A percentile compares a stretch with the other conserved stretches of the same genome.
Conservation (phyloP, 768 basidiomycete species). For the Trametes cinnabarina region DNA sequence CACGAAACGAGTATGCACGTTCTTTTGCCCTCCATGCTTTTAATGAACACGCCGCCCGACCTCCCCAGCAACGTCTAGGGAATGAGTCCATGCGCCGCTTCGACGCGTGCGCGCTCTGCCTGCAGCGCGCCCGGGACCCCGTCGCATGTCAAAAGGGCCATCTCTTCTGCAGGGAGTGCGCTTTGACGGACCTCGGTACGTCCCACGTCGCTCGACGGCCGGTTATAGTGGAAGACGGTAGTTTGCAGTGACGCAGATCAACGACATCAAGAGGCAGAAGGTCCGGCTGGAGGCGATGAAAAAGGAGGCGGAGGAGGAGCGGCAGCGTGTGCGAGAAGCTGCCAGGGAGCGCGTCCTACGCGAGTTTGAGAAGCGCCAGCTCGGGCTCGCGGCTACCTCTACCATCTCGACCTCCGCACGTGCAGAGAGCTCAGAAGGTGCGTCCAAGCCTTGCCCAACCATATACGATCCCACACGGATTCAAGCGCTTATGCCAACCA, state of each 20-base stretch:
- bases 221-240: no score
- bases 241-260: conserved; percentile 76
- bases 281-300: conserved; percentile 69
- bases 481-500: not conserved
- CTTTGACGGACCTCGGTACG: conserved; percentile 79
- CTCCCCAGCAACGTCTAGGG: conserved; percentile 69
- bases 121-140: conserved; percentile 80
- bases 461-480: not conserved
- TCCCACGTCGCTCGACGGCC: no score
- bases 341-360: conserved; percentile 85
- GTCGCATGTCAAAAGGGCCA: conserved; percentile 84
- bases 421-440: conserved; percentile 36
- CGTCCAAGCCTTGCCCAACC: not conserved
- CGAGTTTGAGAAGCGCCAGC: conserved; percentile 88
- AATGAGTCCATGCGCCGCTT: conserved; percentile 92
- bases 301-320: conserved; percentile 80
- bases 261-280: conserved; percentile 91
- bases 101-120: conserved; percentile 87
- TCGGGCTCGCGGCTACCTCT: conserved; percentile 56
- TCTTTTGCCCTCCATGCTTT: not conserved
- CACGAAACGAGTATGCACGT: conserved; percentile 68
- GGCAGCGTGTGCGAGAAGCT: conserved; percentile 58
- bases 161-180: conserved; percentile 95
- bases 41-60: not conserved
- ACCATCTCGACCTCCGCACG: conserved; percentile 42